These are phyloP conservation scores for Globisporangium takayamanum DNA, from an alignment of 352 stramenopile genomes.

Conservation along the genomic window DNA sequence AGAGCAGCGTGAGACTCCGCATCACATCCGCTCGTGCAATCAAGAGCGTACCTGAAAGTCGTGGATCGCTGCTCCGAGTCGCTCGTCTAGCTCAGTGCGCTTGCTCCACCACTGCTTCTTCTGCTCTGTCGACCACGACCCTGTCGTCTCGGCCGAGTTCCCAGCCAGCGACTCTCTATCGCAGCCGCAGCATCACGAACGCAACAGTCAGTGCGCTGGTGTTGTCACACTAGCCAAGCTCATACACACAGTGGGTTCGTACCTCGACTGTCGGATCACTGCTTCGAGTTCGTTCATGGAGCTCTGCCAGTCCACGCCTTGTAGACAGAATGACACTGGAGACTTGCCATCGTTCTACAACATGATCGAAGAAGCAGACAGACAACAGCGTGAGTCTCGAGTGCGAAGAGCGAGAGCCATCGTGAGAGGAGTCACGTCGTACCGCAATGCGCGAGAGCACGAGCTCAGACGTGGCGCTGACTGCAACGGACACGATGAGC, in stretches of 20 bases:
- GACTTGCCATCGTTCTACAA: slow-evolving; percentile 31
- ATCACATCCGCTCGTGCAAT: not conserved
- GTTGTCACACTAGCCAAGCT: not conserved
- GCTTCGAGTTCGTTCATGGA: slow-evolving; percentile 31
- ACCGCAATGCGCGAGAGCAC: slow-evolving; percentile 40
- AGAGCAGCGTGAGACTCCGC: not conserved
- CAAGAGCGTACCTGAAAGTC: slow-evolving; percentile 44
- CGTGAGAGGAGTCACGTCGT: not conserved
- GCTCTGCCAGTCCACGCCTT: slow-evolving; percentile 30
- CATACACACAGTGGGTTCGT: not conserved
- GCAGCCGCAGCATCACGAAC: not conserved
- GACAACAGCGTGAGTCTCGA: not conserved
- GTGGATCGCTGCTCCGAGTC: slow-evolving; percentile 28
- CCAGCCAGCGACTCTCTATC: slow-evolving; percentile 52
- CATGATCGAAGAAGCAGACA: slow-evolving; percentile 7
- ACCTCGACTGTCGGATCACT: slow-evolving; percentile 62
- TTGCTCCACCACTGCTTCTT: slow-evolving; percentile 80
- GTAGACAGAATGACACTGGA: slow-evolving; percentile 50
- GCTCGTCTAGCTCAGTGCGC: slow-evolving; percentile 48
- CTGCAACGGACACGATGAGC: slow-evolving; percentile 34
- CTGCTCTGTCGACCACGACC: slow-evolving; percentile 41
- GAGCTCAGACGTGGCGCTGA: slow-evolving; percentile 37
- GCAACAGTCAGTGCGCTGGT: not conserved
- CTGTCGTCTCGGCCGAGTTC: slow-evolving; percentile 43
- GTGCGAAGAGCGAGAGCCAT: not conserved